Evolutionary conservation across 163 green algal species (phyloP).

Genomic region (Chlorella variabilis): DNA sequence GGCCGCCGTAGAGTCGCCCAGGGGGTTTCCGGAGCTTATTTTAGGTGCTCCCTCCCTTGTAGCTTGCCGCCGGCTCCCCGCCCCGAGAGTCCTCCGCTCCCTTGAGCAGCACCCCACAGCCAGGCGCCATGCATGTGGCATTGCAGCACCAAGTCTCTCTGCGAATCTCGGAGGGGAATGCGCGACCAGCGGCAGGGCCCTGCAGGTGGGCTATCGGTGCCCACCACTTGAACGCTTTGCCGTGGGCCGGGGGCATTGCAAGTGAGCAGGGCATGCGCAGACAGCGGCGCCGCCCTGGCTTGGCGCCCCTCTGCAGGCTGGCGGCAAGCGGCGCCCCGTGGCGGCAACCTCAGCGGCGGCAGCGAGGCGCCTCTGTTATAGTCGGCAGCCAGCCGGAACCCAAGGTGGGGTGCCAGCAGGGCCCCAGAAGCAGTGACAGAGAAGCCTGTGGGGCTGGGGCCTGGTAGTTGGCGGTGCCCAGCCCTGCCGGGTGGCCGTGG

Average conservation of each 20-base stretch:
- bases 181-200: neutral
- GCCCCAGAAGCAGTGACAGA: neutral
- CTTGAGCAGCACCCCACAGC: neutral
- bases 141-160: neutral
- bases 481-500: no score
- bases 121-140: neutral
- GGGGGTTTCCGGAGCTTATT: no score
- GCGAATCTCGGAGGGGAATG: neutral
- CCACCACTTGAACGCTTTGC: neutral
- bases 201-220: neutral
- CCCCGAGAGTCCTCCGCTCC: neutral
- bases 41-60: no score
- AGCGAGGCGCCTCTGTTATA: neutral
- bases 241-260: neutral
- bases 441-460: no score
- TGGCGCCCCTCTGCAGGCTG: neutral
- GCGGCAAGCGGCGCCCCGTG: neutral
- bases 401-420: constrained; percentile 3
- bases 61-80: no score
- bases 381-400: constrained; percentile 9
- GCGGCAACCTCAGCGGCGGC: constrained; percentile 13
- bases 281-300: neutral
- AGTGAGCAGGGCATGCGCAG: neutral
- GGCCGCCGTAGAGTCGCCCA: no score
- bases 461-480: no score